Percentiles rank a stretch among this genome's conserved stretches.
Conservation (phyloP, 306 rosid species). For the Glycine tomentella region DNA sequence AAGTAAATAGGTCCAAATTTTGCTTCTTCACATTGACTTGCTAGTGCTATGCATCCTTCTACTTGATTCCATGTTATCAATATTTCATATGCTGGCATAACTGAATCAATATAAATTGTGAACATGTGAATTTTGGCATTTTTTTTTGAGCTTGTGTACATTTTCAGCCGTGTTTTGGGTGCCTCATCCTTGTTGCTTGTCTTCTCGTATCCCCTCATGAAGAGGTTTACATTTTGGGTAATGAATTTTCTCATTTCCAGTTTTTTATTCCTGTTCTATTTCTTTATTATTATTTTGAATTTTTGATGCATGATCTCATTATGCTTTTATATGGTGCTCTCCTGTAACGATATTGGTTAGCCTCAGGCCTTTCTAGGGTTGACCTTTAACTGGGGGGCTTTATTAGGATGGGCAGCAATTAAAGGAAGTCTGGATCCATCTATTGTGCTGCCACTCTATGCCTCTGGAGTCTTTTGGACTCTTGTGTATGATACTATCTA, state of each 20-base stretch:
- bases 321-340: constrained; percentile 38
- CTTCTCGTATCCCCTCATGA: constrained; percentile 95
- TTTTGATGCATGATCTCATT: constrained; percentile 38
- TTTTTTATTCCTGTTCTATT: constrained; percentile 22
- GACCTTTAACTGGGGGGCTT: constrained; percentile 95
- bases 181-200: constrained; percentile 91
- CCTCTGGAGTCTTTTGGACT: constrained; percentile 93
- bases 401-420: constrained; percentile 93
- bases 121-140: neutral
- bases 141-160: constrained; percentile 27
- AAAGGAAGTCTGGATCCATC: constrained; percentile 82
- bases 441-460: constrained; percentile 80
- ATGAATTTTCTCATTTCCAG: constrained; percentile 36
- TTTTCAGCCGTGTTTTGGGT: constrained; percentile 78
- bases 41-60: constrained; percentile 15
- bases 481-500: constrained; percentile 92
- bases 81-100: constrained; percentile 3
- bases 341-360: constrained; percentile 53
- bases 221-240: constrained; percentile 96
- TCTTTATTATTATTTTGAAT: neutral
- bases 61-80: constrained; percentile 14
- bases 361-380: constrained; percentile 96
- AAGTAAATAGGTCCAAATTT: neutral
- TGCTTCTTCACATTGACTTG: constrained; percentile 15
- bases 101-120: constrained; percentile 17